Conservation (phyloP, 2,329 filamentous ascomycete genomes). For the Chaetomium olivaceum region DNA sequence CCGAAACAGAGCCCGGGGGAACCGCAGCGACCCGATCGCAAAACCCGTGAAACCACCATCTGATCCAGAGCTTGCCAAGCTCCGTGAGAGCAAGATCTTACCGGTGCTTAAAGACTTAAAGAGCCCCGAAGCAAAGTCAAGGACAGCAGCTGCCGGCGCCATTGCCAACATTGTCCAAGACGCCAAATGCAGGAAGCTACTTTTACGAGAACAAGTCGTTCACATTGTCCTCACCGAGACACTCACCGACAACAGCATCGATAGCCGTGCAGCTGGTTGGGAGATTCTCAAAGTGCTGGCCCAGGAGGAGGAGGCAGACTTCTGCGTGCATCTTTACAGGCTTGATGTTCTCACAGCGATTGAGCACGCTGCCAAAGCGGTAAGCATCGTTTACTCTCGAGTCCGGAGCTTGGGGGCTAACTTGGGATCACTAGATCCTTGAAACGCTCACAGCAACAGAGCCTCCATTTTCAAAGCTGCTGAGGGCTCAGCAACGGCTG, state of each 20-base stretch:
- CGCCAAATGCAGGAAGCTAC: constrained; percentile 61
- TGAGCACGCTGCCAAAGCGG: constrained; percentile 55
- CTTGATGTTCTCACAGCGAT: constrained; percentile 63
- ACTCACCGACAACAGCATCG: constrained; percentile 61
- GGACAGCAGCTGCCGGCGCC: constrained; percentile 59
- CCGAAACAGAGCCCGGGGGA: constrained; percentile 51
- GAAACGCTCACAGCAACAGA: constrained; percentile 46
- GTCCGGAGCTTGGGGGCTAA: constrained; percentile 8
- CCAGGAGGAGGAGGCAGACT: constrained; percentile 65
- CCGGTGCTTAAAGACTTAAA: constrained; percentile 63
- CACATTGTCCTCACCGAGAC: constrained; percentile 64
- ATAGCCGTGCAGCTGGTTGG: constrained; percentile 68
- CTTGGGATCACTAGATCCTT: constrained; percentile 39
- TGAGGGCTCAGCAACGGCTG: constrained; percentile 55
- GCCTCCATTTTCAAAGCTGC: constrained; percentile 47
- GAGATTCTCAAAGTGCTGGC: constrained; percentile 62
- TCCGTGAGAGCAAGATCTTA: constrained; percentile 63
- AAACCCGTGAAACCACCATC: constrained; percentile 62
- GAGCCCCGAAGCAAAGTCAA: constrained; percentile 59
- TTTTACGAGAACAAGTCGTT: constrained; percentile 67
- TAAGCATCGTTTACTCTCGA: constrained; percentile 39
- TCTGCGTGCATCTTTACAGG: constrained; percentile 65
- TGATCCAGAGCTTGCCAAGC: constrained; percentile 63
- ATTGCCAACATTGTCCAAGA: constrained; percentile 65
- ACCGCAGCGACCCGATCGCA: constrained; percentile 56